Percentiles rank a stretch among this genome's conserved stretches.
These are phyloP conservation scores for Vigna radiata DNA, from an alignment of 306 rosid species.

Conservation along the genomic window DNA sequence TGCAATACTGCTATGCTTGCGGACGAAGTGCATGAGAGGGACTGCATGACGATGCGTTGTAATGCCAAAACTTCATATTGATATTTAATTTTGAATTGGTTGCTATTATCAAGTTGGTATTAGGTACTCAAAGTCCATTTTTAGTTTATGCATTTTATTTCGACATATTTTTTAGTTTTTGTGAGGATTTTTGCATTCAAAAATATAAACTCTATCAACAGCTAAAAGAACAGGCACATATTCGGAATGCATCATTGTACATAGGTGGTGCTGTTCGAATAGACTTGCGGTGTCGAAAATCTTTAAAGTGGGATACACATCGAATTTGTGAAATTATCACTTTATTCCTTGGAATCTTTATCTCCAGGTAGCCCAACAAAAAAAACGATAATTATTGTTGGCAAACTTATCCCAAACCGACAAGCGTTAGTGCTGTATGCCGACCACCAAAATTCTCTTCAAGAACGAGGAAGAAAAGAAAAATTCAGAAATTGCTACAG, in stretches of 20 bases:
- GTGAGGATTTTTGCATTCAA: background rate
- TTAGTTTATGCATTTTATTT: background rate
- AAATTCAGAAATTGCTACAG: background rate
- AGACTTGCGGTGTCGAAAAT: background rate
- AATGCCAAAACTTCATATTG: background rate
- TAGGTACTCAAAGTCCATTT: background rate
- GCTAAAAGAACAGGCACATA: background rate
- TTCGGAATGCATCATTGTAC: background rate
- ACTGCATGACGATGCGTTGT: background rate
- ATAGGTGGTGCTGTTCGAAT: background rate
- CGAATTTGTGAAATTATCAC: slow-evolving; percentile 8
- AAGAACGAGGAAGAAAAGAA: background rate
- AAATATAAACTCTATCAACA: too few species aligned
- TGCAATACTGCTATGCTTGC: background rate
- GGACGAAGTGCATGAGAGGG: background rate
- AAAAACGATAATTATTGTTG: background rate
- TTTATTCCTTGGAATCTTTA: slow-evolving; percentile 26
- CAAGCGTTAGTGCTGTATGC: background rate
- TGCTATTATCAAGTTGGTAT: background rate
- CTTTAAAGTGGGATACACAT: background rate
- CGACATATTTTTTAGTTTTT: background rate
- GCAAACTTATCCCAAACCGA: background rate
- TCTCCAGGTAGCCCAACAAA: background rate
- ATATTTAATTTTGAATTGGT: background rate
- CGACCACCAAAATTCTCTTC: background rate